Percentiles rank a stretch among this genome's conserved stretches.
Conservation (phyloP, 73 alveolate genomes). For the Breviolum minutum region DNA sequence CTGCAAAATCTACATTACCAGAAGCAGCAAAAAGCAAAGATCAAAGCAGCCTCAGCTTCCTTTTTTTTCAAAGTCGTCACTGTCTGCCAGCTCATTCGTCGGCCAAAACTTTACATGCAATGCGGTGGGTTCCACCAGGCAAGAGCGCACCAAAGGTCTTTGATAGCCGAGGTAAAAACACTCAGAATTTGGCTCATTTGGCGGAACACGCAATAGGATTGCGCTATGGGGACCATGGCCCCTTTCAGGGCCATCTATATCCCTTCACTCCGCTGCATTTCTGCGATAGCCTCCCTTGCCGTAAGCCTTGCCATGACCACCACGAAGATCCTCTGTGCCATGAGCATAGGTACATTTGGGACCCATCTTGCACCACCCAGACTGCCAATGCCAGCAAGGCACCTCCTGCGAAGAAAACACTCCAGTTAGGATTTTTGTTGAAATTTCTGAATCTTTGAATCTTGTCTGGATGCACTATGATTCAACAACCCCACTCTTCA, state of each 20-base stretch:
- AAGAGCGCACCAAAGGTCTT: neutral
- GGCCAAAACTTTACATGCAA: constrained; percentile 79
- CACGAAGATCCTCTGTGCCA: constrained; percentile 61
- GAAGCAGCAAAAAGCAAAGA: neutral
- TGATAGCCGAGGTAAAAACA: constrained; percentile 6
- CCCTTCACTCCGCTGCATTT: neutral
- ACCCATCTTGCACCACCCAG: constrained; percentile 94
- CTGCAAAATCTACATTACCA: neutral
- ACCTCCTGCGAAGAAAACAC: neutral
- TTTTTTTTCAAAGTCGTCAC: neutral
- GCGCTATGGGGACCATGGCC: neutral
- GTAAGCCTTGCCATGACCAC: neutral
- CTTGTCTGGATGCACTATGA: neutral
- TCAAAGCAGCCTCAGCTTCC: neutral
- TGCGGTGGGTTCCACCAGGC: constrained; percentile 39
- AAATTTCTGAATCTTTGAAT: neutral
- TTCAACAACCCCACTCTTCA: neutral
- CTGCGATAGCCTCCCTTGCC: constrained; percentile 72
- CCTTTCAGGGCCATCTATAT: neutral
- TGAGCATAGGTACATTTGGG: constrained; percentile 92
- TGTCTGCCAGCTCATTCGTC: neutral
- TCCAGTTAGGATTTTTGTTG: neutral
- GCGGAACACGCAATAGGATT: neutral
- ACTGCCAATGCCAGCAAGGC: constrained; percentile 94
- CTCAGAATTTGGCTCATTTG: neutral